Evolutionary conservation across 2,329 filamentous ascomycete genomes (phyloP).

Genomic region (Aureobasidium leucospermi): DNA sequence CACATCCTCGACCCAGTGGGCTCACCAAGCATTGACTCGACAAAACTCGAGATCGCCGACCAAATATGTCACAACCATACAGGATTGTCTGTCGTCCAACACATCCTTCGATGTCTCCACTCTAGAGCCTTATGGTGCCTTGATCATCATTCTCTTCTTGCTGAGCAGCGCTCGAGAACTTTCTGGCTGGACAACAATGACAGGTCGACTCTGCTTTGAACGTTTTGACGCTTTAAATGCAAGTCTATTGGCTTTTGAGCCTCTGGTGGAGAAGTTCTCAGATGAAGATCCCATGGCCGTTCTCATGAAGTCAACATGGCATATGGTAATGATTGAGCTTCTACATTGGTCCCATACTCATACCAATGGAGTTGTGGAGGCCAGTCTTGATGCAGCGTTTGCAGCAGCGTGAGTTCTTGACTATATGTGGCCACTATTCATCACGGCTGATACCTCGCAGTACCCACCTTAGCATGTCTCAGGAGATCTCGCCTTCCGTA

Average conservation of each 20-base stretch:
- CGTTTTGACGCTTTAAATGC: not conserved
- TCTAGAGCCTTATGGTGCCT: not conserved
- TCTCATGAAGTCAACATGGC: not conserved
- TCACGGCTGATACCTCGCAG: not conserved
- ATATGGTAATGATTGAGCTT: not conserved
- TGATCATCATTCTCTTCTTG: not conserved
- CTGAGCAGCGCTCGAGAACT: not conserved
- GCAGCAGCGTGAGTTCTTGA: not conserved
- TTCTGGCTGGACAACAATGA: not conserved
- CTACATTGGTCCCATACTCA: not conserved
- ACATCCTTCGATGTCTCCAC: not conserved
- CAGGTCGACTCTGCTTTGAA: not conserved
- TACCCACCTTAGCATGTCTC: not conserved
- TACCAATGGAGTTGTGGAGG: not conserved
- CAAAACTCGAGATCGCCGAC: not conserved
- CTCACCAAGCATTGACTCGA: conserved; percentile 24
- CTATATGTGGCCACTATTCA: not conserved
- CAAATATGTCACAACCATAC: not conserved
- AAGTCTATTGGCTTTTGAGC: not conserved
- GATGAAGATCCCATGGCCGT: not conserved
- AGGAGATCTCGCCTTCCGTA: not conserved
- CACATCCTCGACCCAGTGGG: conserved; percentile 30
- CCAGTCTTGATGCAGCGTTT: not conserved
- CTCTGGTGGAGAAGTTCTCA: not conserved
- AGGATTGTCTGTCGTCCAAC: not conserved